Evolutionary conservation across 73 alveolate species (phyloP).

Genomic region (Tetrahymena borealis): DNA sequence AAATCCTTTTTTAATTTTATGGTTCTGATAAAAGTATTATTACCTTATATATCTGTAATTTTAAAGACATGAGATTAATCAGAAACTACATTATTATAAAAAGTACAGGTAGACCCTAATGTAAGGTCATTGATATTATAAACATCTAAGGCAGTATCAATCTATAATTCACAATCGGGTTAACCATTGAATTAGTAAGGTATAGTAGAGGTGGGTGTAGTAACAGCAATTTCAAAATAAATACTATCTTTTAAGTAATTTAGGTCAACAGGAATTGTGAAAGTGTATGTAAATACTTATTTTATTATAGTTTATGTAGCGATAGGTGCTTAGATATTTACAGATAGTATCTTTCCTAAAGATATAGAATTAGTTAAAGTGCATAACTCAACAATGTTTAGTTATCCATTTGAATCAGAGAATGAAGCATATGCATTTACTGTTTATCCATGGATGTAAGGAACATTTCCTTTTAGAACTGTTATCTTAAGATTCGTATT

Average conservation of each 20-base stretch:
- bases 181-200: not conserved
- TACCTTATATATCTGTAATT: not conserved
- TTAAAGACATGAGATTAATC: not conserved
- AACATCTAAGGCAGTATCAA: not conserved
- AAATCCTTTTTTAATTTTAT: not conserved
- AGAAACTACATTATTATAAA: not conserved
- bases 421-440: not conserved
- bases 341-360: not conserved
- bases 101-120: not conserved
- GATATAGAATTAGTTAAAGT: not conserved
- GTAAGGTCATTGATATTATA: not conserved
- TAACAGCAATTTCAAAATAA: not conserved
- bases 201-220: not conserved
- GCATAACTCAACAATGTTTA: not conserved
- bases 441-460: not conserved
- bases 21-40: not conserved
- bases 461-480: not conserved
- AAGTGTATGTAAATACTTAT: not conserved
- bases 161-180: not conserved
- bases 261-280: not conserved
- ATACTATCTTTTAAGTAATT: not conserved
- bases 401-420: not conserved
- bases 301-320: not conserved
- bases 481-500: not conserved
- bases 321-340: not conserved